Base-by-base conservation (phyloP, 2,329 filamentous ascomycete genomes). In the Botrytis pseudocinerea region DNA sequence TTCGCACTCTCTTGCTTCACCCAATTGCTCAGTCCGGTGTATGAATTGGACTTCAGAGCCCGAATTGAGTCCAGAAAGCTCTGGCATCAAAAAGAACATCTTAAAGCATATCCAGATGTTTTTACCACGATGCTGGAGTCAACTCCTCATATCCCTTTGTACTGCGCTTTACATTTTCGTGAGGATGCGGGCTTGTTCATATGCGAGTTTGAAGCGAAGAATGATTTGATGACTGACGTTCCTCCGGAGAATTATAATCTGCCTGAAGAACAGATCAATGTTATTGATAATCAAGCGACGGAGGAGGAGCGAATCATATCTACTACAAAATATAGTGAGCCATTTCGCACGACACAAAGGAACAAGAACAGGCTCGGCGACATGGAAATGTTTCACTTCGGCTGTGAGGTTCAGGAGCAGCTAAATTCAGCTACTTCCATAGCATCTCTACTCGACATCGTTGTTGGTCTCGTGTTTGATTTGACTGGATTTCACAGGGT, bases 401-500 rank as follows among this genome's bases (percentile, higher is more conserved):
- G 97, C 88, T 93, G 92, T 1, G 94, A 97, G 80, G 92, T 97
- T 1, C 94, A 97, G 80, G 93, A 97, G 78, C 94, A 97, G 80
- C 84, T 97, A 18, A 88, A 92, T 8, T 88, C 89, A 40, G 93
- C 94, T 1, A 85, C 89, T 0, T 91, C 87, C 73, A 83, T 97
- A 1, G 90, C 93, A 1, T 85, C 82, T 0, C 93, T 97, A 73
- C 84, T 97, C 59, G 95, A 96, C 78, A 90, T 95, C 4, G 82
- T 96, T 4, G 92, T 96, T 0, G 94, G 94, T 0, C 91, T 97
- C 8, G 89, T 97, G 57, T 97, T 96, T 79, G 94, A 97, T 79
- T 81, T 97, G 65, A 97, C 94, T 0, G 94, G 94, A 0, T 97
- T 97, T 76, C 94, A 97, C 79, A 92, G 94, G 18, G 93, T 97